A percentile compares a stretch with the other conserved stretches of the same genome.
Conservation (phyloP, 2,329 filamentous ascomycete genomes). For the Ceratocystis destructans region DNA sequence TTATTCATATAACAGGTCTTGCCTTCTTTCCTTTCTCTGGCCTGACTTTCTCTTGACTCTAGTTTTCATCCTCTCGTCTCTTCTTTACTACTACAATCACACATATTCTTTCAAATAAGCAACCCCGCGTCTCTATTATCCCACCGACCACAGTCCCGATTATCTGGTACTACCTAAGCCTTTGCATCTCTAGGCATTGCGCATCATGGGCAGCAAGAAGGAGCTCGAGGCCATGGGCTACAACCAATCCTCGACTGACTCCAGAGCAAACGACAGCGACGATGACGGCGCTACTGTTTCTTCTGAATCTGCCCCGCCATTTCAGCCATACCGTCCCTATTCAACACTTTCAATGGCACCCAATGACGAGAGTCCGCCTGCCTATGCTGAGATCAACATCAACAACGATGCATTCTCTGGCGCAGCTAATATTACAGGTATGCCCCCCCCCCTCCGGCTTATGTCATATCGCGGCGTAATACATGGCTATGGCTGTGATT, state of each 20-base stretch:
- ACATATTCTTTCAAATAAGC: not conserved
- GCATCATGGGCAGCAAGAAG: not conserved
- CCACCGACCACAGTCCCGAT: not conserved
- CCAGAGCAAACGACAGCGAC: not conserved
- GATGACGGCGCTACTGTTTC: not conserved
- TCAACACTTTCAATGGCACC: not conserved
- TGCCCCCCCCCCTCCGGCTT: not conserved
- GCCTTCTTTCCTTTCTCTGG: not conserved
- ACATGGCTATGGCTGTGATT: not conserved
- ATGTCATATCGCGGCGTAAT: no score
- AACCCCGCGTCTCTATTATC: not conserved
- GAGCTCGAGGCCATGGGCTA: conserved; percentile 7
- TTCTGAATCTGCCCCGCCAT: not conserved
- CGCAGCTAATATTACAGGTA: conserved; percentile 44
- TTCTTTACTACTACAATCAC: not conserved
- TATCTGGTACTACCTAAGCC: not conserved
- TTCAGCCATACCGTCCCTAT: conserved; percentile 3
- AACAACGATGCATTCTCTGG: conserved; percentile 40
- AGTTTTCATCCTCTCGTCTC: not conserved
- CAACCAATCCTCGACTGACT: not conserved
- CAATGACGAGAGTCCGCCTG: conserved; percentile 31
- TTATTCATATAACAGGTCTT: conserved; percentile 1
- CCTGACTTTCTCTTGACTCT: not conserved
- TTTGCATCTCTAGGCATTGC: not conserved
- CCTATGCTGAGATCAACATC: conserved; percentile 42